Conservation (phyloP, 768 basidiomycete genomes). For the Podaxis sp. region DNA sequence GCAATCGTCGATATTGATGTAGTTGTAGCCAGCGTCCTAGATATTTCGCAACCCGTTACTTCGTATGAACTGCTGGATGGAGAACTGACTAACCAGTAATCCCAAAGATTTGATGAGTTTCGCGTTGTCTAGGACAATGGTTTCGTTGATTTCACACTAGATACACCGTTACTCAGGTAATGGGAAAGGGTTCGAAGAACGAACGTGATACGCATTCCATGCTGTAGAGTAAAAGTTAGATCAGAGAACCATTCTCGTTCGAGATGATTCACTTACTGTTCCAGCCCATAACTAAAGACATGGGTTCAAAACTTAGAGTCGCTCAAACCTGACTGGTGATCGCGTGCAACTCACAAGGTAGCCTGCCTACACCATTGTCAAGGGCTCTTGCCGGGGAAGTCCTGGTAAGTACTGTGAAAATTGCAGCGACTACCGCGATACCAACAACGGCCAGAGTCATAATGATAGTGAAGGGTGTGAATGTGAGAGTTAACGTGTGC, state of each 20-base stretch:
- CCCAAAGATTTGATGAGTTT: slow-evolving; percentile 51
- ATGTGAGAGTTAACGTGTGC: slow-evolving; percentile 20
- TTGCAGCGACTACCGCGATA: slow-evolving; percentile 18
- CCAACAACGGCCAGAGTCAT: slow-evolving; percentile 20
- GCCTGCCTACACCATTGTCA: slow-evolving; percentile 9
- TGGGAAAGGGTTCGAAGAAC: not conserved
- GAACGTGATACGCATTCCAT: slow-evolving; percentile 15
- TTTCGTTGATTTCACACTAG: slow-evolving; percentile 61
- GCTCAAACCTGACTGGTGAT: not conserved
- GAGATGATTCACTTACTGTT: slow-evolving; percentile 6
- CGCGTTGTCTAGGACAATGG: slow-evolving; percentile 49
- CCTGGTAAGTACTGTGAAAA: not conserved
- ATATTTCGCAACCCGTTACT: not conserved
- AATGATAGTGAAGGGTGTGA: slow-evolving; percentile 24
- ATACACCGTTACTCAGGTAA: not conserved
- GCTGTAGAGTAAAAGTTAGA: not conserved
- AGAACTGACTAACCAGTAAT: slow-evolving; percentile 37
- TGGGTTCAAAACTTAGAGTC: not conserved
- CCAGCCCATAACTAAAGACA: slow-evolving; percentile 14
- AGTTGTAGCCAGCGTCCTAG: slow-evolving; percentile 57
- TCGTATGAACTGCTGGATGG: not conserved
- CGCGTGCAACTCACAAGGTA: slow-evolving; percentile 5
- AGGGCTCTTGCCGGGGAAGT: slow-evolving; percentile 10
- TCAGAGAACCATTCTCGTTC: no score
- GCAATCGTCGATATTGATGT: slow-evolving; percentile 66